phyloP scores from a whole-genome alignment of 352 stramenopile species.

The Globisporangium nagaii region DNA sequence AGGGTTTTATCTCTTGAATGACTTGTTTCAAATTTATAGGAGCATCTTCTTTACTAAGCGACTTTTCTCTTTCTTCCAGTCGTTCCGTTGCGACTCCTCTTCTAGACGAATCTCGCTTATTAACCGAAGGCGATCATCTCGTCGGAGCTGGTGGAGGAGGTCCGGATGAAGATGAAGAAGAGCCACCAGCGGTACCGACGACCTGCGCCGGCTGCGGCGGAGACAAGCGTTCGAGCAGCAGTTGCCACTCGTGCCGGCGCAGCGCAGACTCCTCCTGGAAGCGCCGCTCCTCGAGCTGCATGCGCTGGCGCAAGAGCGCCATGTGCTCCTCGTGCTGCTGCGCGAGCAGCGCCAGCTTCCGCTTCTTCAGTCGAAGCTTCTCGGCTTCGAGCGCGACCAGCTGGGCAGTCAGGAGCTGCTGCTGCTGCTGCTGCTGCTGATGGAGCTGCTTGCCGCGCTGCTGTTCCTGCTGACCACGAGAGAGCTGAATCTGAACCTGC shows the following conservation, averaged over 20 bases:
- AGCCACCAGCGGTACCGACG: no score
- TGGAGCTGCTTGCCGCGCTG: neutral
- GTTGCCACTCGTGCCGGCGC: slow-evolving; percentile 12
- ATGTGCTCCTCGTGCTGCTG: slow-evolving; percentile 33
- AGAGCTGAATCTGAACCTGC: neutral
- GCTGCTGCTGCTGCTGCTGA: neutral
- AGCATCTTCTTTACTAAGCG: no score
- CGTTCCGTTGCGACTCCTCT: no score
- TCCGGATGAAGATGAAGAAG: no score
- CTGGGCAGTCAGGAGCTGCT: slow-evolving; percentile 15
- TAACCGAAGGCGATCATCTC: no score
- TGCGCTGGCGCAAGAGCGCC: slow-evolving; percentile 20
- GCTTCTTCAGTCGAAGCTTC: slow-evolving; percentile 38
- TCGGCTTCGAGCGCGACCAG: slow-evolving; percentile 26
- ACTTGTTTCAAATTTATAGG: no score
- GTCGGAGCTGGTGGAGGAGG: neutral
- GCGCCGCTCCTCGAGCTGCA: slow-evolving; percentile 19
- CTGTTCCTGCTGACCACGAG: neutral
- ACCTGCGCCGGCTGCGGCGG: neutral
- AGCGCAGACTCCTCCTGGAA: slow-evolving; percentile 12
- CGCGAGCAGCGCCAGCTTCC: slow-evolving; percentile 28
- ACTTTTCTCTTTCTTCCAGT: no score
- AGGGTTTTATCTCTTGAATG: no score
- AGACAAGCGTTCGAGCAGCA: slow-evolving; percentile 9
- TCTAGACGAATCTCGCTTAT: no score